Evolutionary conservation across 2,329 filamentous ascomycete species (phyloP).

Genomic region (Monilinia fructigena): DNA sequence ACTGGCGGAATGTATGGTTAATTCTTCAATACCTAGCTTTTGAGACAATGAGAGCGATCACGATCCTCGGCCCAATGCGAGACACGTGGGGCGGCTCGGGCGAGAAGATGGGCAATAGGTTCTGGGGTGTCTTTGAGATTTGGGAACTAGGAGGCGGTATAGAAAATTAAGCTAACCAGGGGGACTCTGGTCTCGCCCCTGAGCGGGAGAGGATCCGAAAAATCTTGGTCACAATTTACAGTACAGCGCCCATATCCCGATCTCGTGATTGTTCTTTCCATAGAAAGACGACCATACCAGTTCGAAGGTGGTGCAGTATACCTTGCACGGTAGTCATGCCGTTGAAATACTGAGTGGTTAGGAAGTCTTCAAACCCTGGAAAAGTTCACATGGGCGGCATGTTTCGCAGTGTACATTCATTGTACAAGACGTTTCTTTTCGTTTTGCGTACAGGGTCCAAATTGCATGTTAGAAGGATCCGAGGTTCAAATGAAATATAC

Average conservation of each 20-base stretch:
- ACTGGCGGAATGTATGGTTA: background rate
- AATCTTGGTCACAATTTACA: slow-evolving; percentile 16
- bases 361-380: background rate
- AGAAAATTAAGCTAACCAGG: background rate
- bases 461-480: background rate
- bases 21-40: slow-evolving; percentile 2
- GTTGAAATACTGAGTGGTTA: slow-evolving; percentile 3
- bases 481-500: background rate
- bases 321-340: slow-evolving; percentile 18
- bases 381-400: slow-evolving; percentile 4
- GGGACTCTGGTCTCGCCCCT: slow-evolving; percentile 21
- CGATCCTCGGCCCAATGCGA: slow-evolving; percentile 13
- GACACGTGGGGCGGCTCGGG: slow-evolving; percentile 20
- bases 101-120: background rate
- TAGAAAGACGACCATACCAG: background rate
- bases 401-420: background rate
- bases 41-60: slow-evolving; percentile 4
- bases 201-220: slow-evolving; percentile 25
- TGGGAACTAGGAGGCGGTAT: slow-evolving; percentile 17
- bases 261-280: slow-evolving; percentile 16
- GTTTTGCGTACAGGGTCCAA: background rate
- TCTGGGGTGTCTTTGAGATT: slow-evolving; percentile 4
- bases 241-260: background rate
- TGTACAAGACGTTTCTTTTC: background rate
- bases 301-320: background rate